Evolutionary conservation across 352 stramenopile genomes (phyloP).

Genomic region (Pythium volutum): DNA sequence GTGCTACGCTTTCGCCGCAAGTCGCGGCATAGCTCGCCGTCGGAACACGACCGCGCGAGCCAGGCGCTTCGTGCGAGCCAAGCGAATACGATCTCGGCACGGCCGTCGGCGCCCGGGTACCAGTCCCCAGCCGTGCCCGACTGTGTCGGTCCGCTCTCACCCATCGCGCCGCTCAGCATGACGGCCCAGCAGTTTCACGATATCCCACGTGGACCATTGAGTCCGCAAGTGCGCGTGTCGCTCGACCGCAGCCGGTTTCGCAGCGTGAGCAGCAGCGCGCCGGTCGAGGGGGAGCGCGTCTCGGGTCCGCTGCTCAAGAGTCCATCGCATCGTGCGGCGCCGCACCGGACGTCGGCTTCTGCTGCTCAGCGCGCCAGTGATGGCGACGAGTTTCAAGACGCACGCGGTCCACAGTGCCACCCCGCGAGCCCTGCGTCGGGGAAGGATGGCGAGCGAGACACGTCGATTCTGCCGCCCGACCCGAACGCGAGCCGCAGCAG

Average conservation of each 20-base stretch:
- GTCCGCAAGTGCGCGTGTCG: conserved; percentile 18
- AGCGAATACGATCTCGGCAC: not conserved
- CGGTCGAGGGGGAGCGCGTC: not conserved
- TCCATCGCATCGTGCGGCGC: not conserved
- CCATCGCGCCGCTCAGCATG: conserved; percentile 1
- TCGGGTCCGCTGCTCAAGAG: not conserved
- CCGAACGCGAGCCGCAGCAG: conserved; percentile 12
- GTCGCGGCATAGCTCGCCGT: not conserved
- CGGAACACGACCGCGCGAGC: not conserved
- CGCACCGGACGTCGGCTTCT: conserved; percentile 3
- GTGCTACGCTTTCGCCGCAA: conserved; percentile 68
- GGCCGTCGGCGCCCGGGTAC: conserved; percentile 11
- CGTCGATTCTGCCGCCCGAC: conserved; percentile 16
- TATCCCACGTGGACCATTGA: not conserved
- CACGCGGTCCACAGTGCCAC: not conserved
- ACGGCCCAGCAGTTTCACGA: not conserved
- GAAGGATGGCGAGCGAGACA: conserved; percentile 6
- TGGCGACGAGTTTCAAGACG: conserved; percentile 8
- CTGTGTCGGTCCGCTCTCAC: conserved; percentile 11
- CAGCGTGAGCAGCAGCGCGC: conserved; percentile 3
- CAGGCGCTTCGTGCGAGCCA: not conserved
- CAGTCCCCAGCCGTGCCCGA: conserved; percentile 7
- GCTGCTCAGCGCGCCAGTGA: conserved; percentile 5
- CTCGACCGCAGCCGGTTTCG: conserved; percentile 17
- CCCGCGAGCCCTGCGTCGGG: not conserved